These are phyloP conservation scores for Ogataea ganodermae DNA, from an alignment of 805 yeast species.

Conservation along the genomic window DNA sequence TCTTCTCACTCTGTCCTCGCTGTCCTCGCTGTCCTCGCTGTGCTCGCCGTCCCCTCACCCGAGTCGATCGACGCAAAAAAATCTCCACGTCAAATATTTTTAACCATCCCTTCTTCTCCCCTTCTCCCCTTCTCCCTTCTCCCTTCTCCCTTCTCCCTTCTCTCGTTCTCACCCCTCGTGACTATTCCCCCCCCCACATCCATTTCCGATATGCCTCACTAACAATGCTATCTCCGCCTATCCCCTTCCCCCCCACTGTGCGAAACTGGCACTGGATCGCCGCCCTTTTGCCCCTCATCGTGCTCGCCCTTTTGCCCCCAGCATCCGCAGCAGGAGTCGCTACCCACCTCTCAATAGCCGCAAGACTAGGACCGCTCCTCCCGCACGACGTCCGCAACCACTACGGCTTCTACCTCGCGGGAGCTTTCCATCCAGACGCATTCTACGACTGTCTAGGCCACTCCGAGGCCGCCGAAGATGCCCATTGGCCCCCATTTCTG, in stretches of 20 bases:
- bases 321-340: conserved; percentile 28
- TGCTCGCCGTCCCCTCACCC: too few relatives aligned
- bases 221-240: too few relatives aligned
- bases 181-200: too few relatives aligned
- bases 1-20: too few relatives aligned
- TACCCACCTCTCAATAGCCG: conserved; percentile 40
- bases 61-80: not conserved
- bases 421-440: conserved; percentile 71
- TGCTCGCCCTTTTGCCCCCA: not conserved
- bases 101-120: too few relatives aligned
- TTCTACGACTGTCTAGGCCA: conserved; percentile 59
- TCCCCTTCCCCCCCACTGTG: not conserved
- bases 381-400: conserved; percentile 36
- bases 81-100: not conserved
- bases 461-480: conserved; percentile 56
- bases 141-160: too few relatives aligned
- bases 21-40: too few relatives aligned
- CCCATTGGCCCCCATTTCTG: conserved; percentile 74
- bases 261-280: not conserved
- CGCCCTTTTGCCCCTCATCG: not conserved
- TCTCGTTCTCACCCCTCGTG: too few relatives aligned
- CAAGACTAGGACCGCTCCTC: conserved; percentile 33
- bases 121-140: too few relatives aligned
- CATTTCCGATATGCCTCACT: too few relatives aligned
- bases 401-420: conserved; percentile 47